These are phyloP conservation scores for Epichloe brachyelytri DNA, from an alignment of 2,329 filamentous ascomycete species.

Conservation along the genomic window DNA sequence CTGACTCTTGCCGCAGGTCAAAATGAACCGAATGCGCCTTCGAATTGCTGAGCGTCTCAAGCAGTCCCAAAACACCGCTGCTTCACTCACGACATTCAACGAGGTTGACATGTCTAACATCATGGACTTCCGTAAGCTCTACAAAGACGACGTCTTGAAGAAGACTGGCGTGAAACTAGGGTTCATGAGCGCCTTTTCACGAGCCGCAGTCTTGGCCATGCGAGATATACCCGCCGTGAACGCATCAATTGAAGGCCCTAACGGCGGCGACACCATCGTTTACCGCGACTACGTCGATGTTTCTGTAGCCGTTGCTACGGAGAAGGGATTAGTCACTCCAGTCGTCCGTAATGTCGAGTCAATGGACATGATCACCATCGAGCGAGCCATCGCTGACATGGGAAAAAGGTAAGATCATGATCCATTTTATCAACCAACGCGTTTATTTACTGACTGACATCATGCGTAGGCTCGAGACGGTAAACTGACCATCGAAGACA, in stretches of 20 bases:
- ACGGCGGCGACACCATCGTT: constrained; percentile 92
- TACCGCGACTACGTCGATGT: constrained; percentile 98
- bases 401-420: constrained; percentile 61
- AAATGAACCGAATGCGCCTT: constrained; percentile 99
- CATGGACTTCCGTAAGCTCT: constrained; percentile 93
- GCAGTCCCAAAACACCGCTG: constrained; percentile 97
- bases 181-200: constrained; percentile 98
- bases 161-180: constrained; percentile 95
- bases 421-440: not conserved
- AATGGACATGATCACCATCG: constrained; percentile 79
- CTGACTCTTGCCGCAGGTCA: constrained; percentile 50
- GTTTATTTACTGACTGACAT: not conserved
- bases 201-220: constrained; percentile 83
- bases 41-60: constrained; percentile 95
- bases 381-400: constrained; percentile 81
- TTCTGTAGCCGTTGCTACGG: constrained; percentile 90
- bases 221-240: constrained; percentile 90
- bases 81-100: constrained; percentile 95
- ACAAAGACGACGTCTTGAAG: constrained; percentile 94
- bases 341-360: constrained; percentile 88
- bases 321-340: constrained; percentile 93
- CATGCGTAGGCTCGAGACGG: constrained; percentile 65
- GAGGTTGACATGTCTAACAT: constrained; percentile 98
- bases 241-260: constrained; percentile 90
- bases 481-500: constrained; percentile 97